These are phyloP conservation scores for Suillus subaureus DNA, from an alignment of 768 basidiomycete genomes.

Conservation along the genomic window DNA sequence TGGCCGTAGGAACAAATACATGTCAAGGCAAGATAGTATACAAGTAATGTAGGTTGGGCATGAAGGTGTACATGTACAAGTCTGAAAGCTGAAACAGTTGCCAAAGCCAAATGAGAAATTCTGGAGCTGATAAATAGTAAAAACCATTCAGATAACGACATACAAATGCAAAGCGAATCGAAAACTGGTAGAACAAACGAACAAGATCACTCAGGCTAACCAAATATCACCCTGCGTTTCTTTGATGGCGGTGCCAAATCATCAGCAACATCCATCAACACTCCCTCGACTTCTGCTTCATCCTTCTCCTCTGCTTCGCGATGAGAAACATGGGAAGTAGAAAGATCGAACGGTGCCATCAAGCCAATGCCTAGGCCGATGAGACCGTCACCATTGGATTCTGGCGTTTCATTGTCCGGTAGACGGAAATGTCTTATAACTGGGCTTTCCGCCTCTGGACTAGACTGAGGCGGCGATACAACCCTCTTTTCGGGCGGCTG, in stretches of 20 bases:
- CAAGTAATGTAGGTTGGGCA: slow-evolving; percentile 30
- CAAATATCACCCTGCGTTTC: slow-evolving; percentile 48
- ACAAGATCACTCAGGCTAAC: slow-evolving; percentile 3
- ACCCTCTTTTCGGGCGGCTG: slow-evolving; percentile 12
- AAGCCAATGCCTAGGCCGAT: slow-evolving; percentile 45
- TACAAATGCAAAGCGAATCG: slow-evolving; percentile 9
- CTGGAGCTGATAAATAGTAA: slow-evolving; percentile 16
- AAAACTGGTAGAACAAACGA: background rate
- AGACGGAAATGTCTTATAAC: slow-evolving; percentile 39
- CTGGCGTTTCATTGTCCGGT: slow-evolving; percentile 23
- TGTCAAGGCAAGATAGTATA: slow-evolving; percentile 32
- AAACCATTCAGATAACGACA: slow-evolving; percentile 8
- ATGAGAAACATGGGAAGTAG: slow-evolving; percentile 26
- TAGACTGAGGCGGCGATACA: slow-evolving; percentile 23
- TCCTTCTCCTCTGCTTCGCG: slow-evolving; percentile 26
- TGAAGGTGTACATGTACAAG: slow-evolving; percentile 8
- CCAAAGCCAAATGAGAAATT: slow-evolving; percentile 9
- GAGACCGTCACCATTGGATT: slow-evolving; percentile 33
- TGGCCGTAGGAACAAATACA: slow-evolving; percentile 26
- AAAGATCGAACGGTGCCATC: slow-evolving; percentile 56
- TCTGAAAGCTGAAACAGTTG: slow-evolving; percentile 2
- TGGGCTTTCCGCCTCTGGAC: slow-evolving; percentile 51
- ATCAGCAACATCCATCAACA: slow-evolving; percentile 21
- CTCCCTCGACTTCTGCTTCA: slow-evolving; percentile 38
- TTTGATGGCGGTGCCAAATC: slow-evolving; percentile 48